Conservation (phyloP, 768 basidiomycete species). For the Leccinum sublutescens region DNA sequence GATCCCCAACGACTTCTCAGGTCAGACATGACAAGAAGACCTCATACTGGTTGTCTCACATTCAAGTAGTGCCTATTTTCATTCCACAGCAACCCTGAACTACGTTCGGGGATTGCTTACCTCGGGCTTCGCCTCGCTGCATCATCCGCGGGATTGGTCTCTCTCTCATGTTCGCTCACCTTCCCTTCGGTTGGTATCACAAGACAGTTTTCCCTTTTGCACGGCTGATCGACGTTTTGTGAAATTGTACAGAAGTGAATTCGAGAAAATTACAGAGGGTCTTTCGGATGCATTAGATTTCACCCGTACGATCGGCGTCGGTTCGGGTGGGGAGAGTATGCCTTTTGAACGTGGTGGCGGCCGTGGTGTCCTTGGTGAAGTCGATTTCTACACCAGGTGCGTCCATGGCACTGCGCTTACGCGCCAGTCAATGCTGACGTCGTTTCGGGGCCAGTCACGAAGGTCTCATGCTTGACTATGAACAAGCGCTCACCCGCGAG, state of each 20-base stretch:
- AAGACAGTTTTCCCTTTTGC: background rate
- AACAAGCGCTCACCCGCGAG: conserved; percentile 83
- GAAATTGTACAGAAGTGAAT: conserved; percentile 57
- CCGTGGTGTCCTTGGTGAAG: conserved; percentile 73
- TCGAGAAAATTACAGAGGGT: conserved; percentile 79
- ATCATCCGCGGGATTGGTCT: conserved; percentile 91
- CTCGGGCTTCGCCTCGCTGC: conserved; percentile 91
- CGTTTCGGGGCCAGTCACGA: conserved; percentile 63
- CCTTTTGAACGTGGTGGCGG: conserved; percentile 73
- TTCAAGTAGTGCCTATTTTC: conserved; percentile 81
- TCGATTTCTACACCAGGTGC: conserved; percentile 91
- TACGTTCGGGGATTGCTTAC: conserved; percentile 84
- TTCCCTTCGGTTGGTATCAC: conserved; percentile 55
- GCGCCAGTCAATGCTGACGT: background rate
- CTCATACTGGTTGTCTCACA: conserved; percentile 6
- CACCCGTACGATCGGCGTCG: conserved; percentile 81
- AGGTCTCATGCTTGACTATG: conserved; percentile 89
- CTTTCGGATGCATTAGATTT: conserved; percentile 94
- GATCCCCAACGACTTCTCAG: conserved; percentile 88
- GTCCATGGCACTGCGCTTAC: conserved; percentile 9
- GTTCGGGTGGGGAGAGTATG: conserved; percentile 41
- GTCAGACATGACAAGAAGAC: conserved; percentile 30
- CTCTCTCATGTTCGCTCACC: conserved; percentile 87
- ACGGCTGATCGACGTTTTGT: conserved; percentile 13
- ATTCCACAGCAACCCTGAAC: conserved; percentile 92